Evolutionary conservation across 2,329 filamentous ascomycete genomes (phyloP), one percentile per base, ranked within the genome.

Genomic region (Claviceps citrina): DNA sequence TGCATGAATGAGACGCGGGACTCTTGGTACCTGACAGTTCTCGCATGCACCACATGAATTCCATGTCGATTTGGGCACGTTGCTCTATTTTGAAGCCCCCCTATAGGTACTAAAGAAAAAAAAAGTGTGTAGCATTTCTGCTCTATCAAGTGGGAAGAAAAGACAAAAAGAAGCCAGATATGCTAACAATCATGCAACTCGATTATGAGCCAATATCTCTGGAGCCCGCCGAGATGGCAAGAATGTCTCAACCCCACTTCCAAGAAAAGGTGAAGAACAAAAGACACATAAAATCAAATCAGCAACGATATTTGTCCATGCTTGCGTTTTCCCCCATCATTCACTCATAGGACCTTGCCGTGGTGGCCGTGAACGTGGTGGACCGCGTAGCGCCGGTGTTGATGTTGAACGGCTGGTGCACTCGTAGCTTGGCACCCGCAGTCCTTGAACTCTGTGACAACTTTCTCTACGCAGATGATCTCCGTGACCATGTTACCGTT

Each of bases 391-490:
- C 57, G 54, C 38, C 53, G 51, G 15, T 48, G 51, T 18, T 44
- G 45, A 22, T 44, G 35, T 12, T 39, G 44, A 24, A 30, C 44
- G 28, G 39, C 38, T 8, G 51, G 46, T 10, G 48, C 39, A 20
- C 28, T 16, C 15, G 28, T 16, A 15, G 32, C 19, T 24, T n/a
- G n/a, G n/a, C n/a, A n/a, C n/a, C n/a, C n/a, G 12, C 60, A 51
- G 20, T 63, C 53, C 40, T 66, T 56, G 0, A 68, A 74, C 13
- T 73, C 67, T 38, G 67, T 73, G 22, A 75, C 64, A 4, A 66
- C 51, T 34, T 70, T 64, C 56, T 76, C 64, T 39, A 71, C 67
- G 66, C 70, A 73, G 10, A 75, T 54, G 18, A 79, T 65, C 58
- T 77, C 68, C 45, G 64, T 64, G 10, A 79, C 68, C 6, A 65